Percentiles rank a stretch among this genome's conserved stretches.
phyloP scores from a whole-genome alignment of 2,329 filamentous ascomycete genomes.

The Colletotrichum graminicola region DNA sequence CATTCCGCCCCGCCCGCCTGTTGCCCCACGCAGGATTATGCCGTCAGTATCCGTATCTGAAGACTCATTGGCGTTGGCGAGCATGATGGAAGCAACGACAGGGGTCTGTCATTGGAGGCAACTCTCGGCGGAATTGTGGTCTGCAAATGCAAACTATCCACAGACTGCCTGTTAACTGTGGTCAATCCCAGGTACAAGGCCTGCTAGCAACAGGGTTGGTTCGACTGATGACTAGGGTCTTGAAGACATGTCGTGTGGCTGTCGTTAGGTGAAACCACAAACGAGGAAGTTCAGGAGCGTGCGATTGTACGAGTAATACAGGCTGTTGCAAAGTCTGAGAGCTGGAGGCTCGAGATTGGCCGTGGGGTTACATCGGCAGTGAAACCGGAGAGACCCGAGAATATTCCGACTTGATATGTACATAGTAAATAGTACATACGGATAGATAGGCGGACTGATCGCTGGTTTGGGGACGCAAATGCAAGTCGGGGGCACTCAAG shows the following conservation, averaged over 20 bases:
- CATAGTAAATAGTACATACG: constrained; percentile 22
- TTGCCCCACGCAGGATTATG: constrained; percentile 29
- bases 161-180: background rate
- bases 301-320: background rate
- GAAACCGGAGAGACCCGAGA: constrained; percentile 34
- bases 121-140: constrained; percentile 30
- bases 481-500: constrained; percentile 22
- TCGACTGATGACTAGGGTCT: background rate
- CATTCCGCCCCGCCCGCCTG: constrained; percentile 16
- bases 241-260: background rate
- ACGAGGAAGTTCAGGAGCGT: constrained; percentile 1
- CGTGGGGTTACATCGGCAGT: constrained; percentile 10
- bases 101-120: constrained; percentile 14
- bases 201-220: constrained; percentile 2
- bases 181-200: constrained; percentile 2
- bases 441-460: constrained; percentile 3
- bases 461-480: background rate
- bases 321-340: constrained; percentile 8
- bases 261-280: constrained; percentile 24
- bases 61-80: constrained; percentile 11
- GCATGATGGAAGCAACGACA: constrained; percentile 24
- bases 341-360: constrained; percentile 10
- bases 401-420: constrained; percentile 26
- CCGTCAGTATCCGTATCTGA: constrained; percentile 14
- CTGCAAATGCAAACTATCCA: constrained; percentile 12